Evolutionary conservation across 2,329 filamentous ascomycete species (phyloP).

Genomic region (Curvularia lunata): DNA sequence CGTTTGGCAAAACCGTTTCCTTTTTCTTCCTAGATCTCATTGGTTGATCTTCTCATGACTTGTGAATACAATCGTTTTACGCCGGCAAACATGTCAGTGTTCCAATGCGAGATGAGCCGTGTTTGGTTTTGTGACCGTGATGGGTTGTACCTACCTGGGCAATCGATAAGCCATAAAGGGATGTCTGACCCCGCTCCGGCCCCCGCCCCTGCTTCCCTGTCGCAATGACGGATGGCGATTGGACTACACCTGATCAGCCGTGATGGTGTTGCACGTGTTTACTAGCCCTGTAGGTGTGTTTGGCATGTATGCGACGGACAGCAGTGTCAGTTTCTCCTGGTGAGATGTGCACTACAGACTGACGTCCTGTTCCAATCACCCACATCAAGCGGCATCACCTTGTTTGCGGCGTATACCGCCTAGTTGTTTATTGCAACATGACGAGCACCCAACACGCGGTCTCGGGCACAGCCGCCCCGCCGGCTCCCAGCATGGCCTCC

Average conservation of each 20-base stretch:
- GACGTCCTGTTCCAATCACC: constrained; percentile 23
- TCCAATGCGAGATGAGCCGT: background rate
- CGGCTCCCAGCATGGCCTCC: constrained; percentile 34
- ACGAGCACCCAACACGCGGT: background rate
- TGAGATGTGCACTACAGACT: background rate
- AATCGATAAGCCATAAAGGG: background rate
- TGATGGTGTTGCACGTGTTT: constrained; percentile 1
- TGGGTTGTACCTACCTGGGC: background rate
- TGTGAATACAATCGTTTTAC: constrained; percentile 2
- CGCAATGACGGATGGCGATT: background rate
- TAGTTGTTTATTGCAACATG: background rate
- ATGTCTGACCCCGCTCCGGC: background rate
- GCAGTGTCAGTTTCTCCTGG: constrained; percentile 2
- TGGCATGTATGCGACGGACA: background rate
- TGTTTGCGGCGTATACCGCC: constrained; percentile 18
- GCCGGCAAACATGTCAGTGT: background rate
- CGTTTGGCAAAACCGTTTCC: background rate
- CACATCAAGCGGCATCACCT: constrained; percentile 32
- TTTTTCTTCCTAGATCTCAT: background rate
- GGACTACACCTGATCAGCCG: background rate
- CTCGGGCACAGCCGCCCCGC: background rate
- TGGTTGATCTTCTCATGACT: background rate
- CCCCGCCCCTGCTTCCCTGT: background rate
- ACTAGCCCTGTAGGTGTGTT: constrained; percentile 14
- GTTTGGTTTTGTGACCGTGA: background rate